Conservation (phyloP, 805 yeast genomes). For the Nakazawaea ishiwadae region DNA sequence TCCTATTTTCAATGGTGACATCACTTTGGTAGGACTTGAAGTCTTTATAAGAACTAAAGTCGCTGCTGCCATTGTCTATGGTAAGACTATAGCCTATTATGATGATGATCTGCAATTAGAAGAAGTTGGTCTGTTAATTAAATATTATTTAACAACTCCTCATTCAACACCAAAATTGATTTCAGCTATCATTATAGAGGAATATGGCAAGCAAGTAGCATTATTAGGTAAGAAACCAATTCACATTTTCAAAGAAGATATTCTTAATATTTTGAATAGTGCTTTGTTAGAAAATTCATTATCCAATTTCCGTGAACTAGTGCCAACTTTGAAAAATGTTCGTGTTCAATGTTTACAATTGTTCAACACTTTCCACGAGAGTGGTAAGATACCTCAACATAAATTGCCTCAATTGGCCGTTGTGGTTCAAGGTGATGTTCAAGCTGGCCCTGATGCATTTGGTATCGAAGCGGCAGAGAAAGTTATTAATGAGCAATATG, state of each 20-base stretch:
- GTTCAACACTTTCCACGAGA: constrained; percentile 70
- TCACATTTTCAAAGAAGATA: constrained; percentile 17
- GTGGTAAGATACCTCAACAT: constrained; percentile 65
- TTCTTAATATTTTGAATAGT: constrained; percentile 27
- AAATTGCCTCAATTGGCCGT: constrained; percentile 82
- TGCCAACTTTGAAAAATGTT: constrained; percentile 78
- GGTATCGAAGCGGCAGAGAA: constrained; percentile 72
- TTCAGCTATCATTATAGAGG: constrained; percentile 65
- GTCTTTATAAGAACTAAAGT: constrained; percentile 71
- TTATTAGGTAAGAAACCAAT: constrained; percentile 8
- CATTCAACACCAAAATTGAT: constrained; percentile 81
- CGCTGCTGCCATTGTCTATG: constrained; percentile 72
- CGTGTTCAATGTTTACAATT: constrained; percentile 85
- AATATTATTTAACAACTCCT: constrained; percentile 45
- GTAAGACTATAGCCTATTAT: constrained; percentile 53
- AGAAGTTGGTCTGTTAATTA: constrained; percentile 32
- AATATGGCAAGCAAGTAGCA: constrained; percentile 33
- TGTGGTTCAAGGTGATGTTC: constrained; percentile 89
- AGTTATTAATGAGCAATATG: constrained; percentile 57
- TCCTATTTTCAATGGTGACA: constrained; percentile 88
- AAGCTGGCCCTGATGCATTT: constrained; percentile 93
- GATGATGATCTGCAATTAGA: constrained; percentile 31
- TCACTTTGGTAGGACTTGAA: constrained; percentile 75
- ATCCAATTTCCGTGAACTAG: constrained; percentile 74
- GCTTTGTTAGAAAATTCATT: constrained; percentile 33